phyloP scores from a whole-genome alignment of 2,329 filamentous ascomycete species.

The Neopestalotiopsis sp. region DNA sequence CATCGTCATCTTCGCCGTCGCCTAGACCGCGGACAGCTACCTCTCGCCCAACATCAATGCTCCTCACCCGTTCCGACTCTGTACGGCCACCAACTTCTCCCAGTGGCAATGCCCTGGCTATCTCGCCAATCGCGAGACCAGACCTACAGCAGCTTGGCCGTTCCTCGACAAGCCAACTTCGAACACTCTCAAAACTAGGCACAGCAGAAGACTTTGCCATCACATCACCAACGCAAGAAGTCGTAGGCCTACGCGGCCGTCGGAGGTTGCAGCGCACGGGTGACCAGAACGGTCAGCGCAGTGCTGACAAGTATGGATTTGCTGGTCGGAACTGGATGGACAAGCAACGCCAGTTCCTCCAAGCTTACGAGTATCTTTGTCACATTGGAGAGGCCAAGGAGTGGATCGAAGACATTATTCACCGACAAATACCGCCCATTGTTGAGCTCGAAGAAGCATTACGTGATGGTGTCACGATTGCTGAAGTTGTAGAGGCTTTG shows the following conservation, averaged over 20 bases:
- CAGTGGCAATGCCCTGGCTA: constrained; percentile 38
- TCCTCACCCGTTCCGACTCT: constrained; percentile 63
- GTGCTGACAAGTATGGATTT: constrained; percentile 69
- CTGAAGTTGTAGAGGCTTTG: constrained; percentile 90
- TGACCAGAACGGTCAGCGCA: constrained; percentile 52
- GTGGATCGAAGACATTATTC: constrained; percentile 77
- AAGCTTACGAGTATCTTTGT: constrained; percentile 97
- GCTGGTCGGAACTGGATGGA: constrained; percentile 97
- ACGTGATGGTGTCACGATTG: constrained; percentile 89
- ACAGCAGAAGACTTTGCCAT: constrained; percentile 82
- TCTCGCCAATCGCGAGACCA: constrained; percentile 62
- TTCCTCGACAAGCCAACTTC: constrained; percentile 88
- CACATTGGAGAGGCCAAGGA: constrained; percentile 99
- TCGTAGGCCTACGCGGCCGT: constrained; percentile 84
- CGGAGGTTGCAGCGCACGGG: constrained; percentile 78
- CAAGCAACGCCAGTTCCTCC: constrained; percentile 92
- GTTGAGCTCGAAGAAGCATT: constrained; percentile 92
- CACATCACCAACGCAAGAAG: constrained; percentile 78
- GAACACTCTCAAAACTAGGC: constrained; percentile 81
- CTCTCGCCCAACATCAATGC: constrained; percentile 64
- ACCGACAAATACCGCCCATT: constrained; percentile 76
- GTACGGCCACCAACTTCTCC: constrained; percentile 42
- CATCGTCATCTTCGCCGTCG: constrained; percentile 29
- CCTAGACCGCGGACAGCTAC: constrained; percentile 28
- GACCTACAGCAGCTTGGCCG: constrained; percentile 84